Base-by-base conservation (phyloP, 768 basidiomycete species). In the Collybiopsis luxurians region DNA sequence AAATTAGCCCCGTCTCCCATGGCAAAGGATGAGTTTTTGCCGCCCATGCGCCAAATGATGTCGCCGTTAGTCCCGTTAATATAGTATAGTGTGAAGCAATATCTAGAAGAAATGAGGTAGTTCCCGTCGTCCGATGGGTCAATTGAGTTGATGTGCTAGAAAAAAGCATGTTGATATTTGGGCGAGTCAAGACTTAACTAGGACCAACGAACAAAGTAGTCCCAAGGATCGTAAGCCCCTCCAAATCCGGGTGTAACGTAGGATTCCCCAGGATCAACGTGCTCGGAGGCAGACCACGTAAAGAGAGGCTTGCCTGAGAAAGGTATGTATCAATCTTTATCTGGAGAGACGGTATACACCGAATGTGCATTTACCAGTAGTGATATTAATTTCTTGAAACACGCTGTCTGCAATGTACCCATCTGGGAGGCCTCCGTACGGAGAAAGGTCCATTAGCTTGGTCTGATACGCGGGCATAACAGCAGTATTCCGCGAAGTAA, bases 11-110 rank as follows among this genome's bases (percentile, higher is more conserved):
- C 56, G 34, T 59, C 19, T 9, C 55, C 56, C n/a, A 51, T 49
- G 17, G 63, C 56, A 42, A 64, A 64, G 12, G 57, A 44, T 2
- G 58, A 60, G 19, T 45, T 49, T 36, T 60, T 62, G 2, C 63
- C 63, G 12, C 63, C 63, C 26, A 64, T 56, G 1, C 59, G 59
- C 63, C 63, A 64, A 4, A 62, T 30, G 39, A 64, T 62, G 12
- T 55, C 57, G 13, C 63, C 63, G 30, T 58, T 60, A 13, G 39
- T 53, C 21, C 34, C 49, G 46, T 56, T 55, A 11, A 64, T 57
- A 27, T 62, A 60, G 47, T 62, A 64, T 2, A 64, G 39, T 38
- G 63, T 57, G 47, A 57, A 49, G 26, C 47, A 56, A 45, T 60
- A 39, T 24, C 63, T 56, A 27, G 57, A 44, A 10, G 60, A 61